Evolutionary conservation across 2,329 filamentous ascomycete genomes (phyloP).

Genomic region (Botrytis tulipae): DNA sequence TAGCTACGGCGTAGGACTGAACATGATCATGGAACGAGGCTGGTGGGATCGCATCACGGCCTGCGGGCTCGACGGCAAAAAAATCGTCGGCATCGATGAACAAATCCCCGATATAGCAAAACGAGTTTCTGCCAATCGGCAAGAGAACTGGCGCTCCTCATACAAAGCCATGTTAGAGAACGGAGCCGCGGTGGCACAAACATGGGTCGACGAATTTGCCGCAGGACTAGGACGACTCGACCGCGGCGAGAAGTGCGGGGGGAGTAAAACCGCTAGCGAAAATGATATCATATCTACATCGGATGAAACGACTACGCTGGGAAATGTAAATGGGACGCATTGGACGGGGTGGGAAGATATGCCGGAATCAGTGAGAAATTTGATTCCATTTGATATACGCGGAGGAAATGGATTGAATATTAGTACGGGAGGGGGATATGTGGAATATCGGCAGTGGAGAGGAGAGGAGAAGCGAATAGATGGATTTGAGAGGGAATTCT

Average conservation of each 20-base stretch:
- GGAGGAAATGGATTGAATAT: background rate
- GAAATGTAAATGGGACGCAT: background rate
- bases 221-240: background rate
- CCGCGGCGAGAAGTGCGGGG: background rate
- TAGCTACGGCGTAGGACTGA: constrained; percentile 79
- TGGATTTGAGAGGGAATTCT: background rate
- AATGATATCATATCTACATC: background rate
- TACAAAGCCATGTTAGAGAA: background rate
- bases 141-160: too few species aligned
- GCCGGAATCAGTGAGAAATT: background rate
- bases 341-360: background rate
- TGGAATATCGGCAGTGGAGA: background rate
- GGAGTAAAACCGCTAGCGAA: background rate
- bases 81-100: constrained; percentile 66
- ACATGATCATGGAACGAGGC: constrained; percentile 62
- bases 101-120: background rate
- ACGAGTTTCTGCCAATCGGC: background rate
- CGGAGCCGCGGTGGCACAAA: background rate
- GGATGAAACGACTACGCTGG: too few species aligned
- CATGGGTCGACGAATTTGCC: background rate
- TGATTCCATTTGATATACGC: background rate
- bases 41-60: constrained; percentile 79
- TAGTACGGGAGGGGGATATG: background rate
- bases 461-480: background rate
- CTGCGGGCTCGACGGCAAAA: constrained; percentile 79